Base-by-base conservation (phyloP, 2,329 filamentous ascomycete genomes). In the Cladosporium oxysporum region DNA sequence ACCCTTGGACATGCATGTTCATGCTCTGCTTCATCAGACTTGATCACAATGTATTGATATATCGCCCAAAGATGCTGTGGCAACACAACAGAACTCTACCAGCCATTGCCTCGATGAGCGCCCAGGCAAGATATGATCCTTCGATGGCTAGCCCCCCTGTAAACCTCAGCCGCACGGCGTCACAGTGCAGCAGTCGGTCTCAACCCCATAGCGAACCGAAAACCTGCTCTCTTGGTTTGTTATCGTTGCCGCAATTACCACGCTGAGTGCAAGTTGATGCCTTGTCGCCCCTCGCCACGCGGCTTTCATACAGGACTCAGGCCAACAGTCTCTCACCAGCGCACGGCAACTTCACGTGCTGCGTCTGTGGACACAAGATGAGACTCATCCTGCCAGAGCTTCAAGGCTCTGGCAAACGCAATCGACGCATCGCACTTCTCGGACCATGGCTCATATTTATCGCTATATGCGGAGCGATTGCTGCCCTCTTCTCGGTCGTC, bases 361-460 rank as follows among this genome's bases (percentile, higher is more conserved):
- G 26, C 2, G 5, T n/a, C 5, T 18, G 18, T 33, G 28, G 14
- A 29, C n/a, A n/a, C 37, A 28, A 44, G 7, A 59, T 59, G 57
- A 59, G 28, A 23, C 57, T 59, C 35, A 18, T 59, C 26, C 11
- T 16, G 57, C 57, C 57, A 16, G 33, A 59, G 14, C 37, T 59
- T 26, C 57, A 29, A 47, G 37, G 23, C 0, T 14, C n/a, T 23
- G 23, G 57, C 21, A 59, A 31, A 47, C 57, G 35, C 12, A 47
- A 29, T 14, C 33, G n/a, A 7, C 11, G 10, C 12, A 59, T 29
- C 35, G 37, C 57, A 10, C 35, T 59, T 35, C 26, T 59, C 6
- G 57, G 57, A 14, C 57, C 57, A 59, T 59, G 57, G 57, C 21
- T 59, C 7, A n/a, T 59, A 28, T 59, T 47, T 16, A 2, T 59